Percentiles rank a stretch among this genome's conserved stretches.
Conservation (phyloP, 352 stramenopile species). For the Globisporangium takayamanum region DNA sequence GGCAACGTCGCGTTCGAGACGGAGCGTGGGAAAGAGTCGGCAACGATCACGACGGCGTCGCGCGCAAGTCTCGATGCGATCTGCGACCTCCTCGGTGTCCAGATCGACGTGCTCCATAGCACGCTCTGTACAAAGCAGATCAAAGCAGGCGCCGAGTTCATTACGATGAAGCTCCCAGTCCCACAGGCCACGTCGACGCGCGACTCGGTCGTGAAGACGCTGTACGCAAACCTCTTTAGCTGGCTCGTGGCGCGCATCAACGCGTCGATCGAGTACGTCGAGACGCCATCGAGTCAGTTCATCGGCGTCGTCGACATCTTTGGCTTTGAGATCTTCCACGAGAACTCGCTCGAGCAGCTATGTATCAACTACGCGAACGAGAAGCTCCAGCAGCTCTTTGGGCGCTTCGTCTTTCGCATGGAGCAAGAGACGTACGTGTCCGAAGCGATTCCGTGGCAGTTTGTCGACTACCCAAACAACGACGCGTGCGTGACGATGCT, state of each 20-base stretch:
- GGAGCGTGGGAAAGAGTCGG: slow-evolving; percentile 63
- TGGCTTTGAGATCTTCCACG: slow-evolving; percentile 87
- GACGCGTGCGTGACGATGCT: slow-evolving; percentile 71
- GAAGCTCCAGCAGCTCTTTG: slow-evolving; percentile 84
- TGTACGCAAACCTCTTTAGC: slow-evolving; percentile 89
- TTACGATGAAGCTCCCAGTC: slow-evolving; percentile 59
- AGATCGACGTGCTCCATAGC: slow-evolving; percentile 44
- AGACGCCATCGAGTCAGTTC: slow-evolving; percentile 63
- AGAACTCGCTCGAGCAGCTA: slow-evolving; percentile 90
- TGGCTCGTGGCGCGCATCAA: slow-evolving; percentile 95
- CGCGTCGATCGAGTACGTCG: slow-evolving; percentile 81
- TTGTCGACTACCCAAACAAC: slow-evolving; percentile 87
- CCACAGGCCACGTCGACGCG: slow-evolving; percentile 67
- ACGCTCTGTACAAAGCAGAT: slow-evolving; percentile 79
- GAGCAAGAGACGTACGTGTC: slow-evolving; percentile 81
- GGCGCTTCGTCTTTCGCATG: slow-evolving; percentile 76
- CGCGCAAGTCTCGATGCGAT: slow-evolving; percentile 69
- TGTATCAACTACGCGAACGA: slow-evolving; percentile 89
- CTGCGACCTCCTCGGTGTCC: slow-evolving; percentile 68
- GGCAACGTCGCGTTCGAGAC: slow-evolving; percentile 80
- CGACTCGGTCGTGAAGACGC: slow-evolving; percentile 82
- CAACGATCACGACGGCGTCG: slow-evolving; percentile 31
- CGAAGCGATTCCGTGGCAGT: slow-evolving; percentile 86
- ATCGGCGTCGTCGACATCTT: slow-evolving; percentile 91
- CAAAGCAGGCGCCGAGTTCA: slow-evolving; percentile 67